Evolutionary conservation across 495 filamentous ascomycete genomes (phyloP), one percentile per base, ranked within the genome.

Genomic region (Penicillium silybi): DNA sequence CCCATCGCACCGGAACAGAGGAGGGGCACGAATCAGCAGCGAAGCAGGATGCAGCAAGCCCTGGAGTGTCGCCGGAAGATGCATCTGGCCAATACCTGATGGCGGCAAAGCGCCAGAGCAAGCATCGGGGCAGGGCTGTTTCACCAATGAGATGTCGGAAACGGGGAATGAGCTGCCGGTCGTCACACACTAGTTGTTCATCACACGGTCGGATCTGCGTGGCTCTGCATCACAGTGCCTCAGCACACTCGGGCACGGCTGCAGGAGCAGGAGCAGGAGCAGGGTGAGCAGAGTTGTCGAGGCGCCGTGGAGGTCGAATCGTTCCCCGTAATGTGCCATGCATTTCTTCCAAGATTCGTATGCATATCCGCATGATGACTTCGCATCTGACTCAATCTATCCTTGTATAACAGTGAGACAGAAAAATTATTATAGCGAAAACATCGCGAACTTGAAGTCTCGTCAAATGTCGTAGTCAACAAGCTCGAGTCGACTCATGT

Each of bases 121-220:
- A 55, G 61, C 56, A 52, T 47, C 45, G 54, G 42, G 29, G 42
- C 53, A 58, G 42, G 52, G 56, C 46, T 22, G 35, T 50, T 41
- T 60, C 67, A 57, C 71, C 71, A 75, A 75, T 75, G 47, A 62
- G 60, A 55, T 37, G 54, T 17, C 54, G 37, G 38, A 57, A 45
- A 41, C 44, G 22, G 47, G 44, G 41, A 47, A 40, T 61, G 41
- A 63, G 56, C 63, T 53, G 58, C 48, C 26, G 54, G 59, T 59
- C 67, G 52, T 75, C 72, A 75, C 72, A 73, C 70, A 57, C 70
- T 74, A 73, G 59, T 32, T 74, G 69, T 71, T 65, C 58, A 54
- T 43, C 44, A 46, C 50, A 49, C 43, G 45, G 22, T 2, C 22
- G 22, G 68, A 70, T 69, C 70, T 70, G 70, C 70, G 58, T 15